phyloP scores from a whole-genome alignment of 2,329 filamentous ascomycete genomes.

The Aureobasidium namibiae region DNA sequence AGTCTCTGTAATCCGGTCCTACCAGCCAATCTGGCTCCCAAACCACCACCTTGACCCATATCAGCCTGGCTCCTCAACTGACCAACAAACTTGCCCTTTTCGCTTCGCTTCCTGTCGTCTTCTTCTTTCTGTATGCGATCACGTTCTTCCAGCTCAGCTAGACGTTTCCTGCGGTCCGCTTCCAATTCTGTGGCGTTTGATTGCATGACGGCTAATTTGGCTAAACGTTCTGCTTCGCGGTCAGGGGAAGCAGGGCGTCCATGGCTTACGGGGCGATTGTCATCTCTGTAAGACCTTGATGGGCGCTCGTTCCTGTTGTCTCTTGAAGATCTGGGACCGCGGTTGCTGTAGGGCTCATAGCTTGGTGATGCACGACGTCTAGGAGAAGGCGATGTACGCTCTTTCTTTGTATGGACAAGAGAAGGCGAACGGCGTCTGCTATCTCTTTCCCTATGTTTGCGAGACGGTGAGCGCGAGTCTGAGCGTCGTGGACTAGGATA shows the following conservation, averaged over 20 bases:
- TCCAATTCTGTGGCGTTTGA: slow-evolving; percentile 53
- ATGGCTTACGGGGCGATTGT: neutral
- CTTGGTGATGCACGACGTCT: slow-evolving; percentile 11
- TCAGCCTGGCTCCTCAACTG: slow-evolving; percentile 26
- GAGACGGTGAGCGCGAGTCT: slow-evolving; percentile 13
- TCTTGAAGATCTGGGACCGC: neutral
- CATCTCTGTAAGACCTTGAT: neutral
- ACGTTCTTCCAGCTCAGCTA: slow-evolving; percentile 57
- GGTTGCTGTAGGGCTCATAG: slow-evolving; percentile 9
- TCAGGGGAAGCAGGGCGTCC: slow-evolving; percentile 14
- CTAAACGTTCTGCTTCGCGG: slow-evolving; percentile 26
- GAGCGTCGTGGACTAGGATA: slow-evolving; percentile 13
- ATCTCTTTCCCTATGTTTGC: neutral
- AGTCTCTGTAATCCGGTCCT: slow-evolving; percentile 13
- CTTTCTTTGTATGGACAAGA: slow-evolving; percentile 13
- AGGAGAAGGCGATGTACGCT: neutral
- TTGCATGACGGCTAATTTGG: slow-evolving; percentile 34
- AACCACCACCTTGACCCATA: slow-evolving; percentile 12
- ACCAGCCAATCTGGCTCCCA: slow-evolving; percentile 14
- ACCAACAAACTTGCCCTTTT: slow-evolving; percentile 29
- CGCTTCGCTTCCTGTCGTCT: slow-evolving; percentile 47
- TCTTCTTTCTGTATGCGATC: slow-evolving; percentile 58
- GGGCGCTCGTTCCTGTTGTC: neutral
- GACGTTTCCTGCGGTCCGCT: slow-evolving; percentile 57
- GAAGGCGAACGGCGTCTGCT: slow-evolving; percentile 15